A percentile compares a stretch with the other conserved stretches of the same genome.
These are phyloP conservation scores for Colletotrichum noveboracense DNA, from an alignment of 2,329 filamentous ascomycete species.

Conservation along the genomic window DNA sequence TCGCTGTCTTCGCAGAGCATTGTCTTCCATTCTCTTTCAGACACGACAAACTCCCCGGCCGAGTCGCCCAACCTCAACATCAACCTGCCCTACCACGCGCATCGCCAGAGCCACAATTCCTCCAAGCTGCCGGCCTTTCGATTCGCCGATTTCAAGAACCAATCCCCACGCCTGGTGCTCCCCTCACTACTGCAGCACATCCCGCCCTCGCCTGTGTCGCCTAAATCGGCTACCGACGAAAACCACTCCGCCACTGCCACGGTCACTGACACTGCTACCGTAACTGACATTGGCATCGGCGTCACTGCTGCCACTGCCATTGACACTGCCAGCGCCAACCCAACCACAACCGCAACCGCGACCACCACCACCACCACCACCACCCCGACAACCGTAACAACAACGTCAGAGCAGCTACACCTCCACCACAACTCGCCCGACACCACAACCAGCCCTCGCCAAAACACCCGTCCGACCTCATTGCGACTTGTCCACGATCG, in stretches of 20 bases:
- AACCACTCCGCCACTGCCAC: constrained; percentile 13
- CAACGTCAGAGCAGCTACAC: constrained; percentile 19
- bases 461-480: constrained; percentile 9
- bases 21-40: constrained; percentile 6
- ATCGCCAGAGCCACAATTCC: constrained; percentile 59
- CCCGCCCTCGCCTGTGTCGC: constrained; percentile 46
- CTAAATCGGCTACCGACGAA: constrained; percentile 30
- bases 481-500: constrained; percentile 5
- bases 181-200: constrained; percentile 38
- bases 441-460: not conserved
- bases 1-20: constrained; percentile 8
- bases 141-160: constrained; percentile 52
- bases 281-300: not conserved
- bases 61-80: constrained; percentile 19
- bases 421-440: constrained; percentile 7
- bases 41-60: not conserved
- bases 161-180: constrained; percentile 22
- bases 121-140: constrained; percentile 62
- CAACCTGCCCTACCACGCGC: constrained; percentile 47
- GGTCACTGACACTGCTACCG: not conserved
- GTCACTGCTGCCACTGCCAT: not conserved
- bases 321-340: not conserved
- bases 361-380: not conserved
- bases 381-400: not conserved
- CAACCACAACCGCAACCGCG: not conserved